Conservation (phyloP, 306 rosid species). For the Delonix regia region DNA sequence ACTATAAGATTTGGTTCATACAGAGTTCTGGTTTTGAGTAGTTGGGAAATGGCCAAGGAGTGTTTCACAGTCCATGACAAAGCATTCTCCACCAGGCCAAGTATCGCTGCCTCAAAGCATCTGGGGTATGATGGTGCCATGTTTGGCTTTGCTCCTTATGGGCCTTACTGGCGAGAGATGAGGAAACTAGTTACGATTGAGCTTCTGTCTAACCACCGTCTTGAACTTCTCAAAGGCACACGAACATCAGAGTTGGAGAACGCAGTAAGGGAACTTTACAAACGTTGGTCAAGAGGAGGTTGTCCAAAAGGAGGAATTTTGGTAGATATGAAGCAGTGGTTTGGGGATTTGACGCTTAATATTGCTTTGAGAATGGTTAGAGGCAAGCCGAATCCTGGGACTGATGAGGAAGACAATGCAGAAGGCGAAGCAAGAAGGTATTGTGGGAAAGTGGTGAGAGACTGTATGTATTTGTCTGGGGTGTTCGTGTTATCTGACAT, state of each 20-base stretch:
- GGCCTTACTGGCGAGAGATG: conserved; percentile 48
- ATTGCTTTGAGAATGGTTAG: conserved; percentile 50
- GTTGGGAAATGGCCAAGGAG: conserved; percentile 43
- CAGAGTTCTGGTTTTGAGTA: conserved; percentile 42
- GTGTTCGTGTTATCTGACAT: conserved; percentile 53
- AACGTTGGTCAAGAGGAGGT: conserved; percentile 37
- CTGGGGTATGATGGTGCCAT: conserved; percentile 41
- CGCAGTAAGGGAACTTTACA: conserved; percentile 30
- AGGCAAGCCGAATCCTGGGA: conserved; percentile 45
- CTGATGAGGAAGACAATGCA: conserved; percentile 27
- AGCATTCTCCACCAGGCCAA: conserved; percentile 45
- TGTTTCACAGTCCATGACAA: conserved; percentile 51
- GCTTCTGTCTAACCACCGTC: conserved; percentile 43
- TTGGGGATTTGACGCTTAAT: conserved; percentile 48
- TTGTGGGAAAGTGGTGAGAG: conserved; percentile 40
- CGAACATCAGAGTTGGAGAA: conserved; percentile 36
- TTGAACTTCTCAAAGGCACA: conserved; percentile 43
- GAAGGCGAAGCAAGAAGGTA: conserved; percentile 41
- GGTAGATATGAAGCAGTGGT: conserved; percentile 61
- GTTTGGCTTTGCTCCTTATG: conserved; percentile 45
- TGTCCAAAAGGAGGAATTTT: conserved; percentile 39
- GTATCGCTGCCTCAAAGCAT: conserved; percentile 39
- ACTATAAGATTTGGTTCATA: conserved; percentile 42
- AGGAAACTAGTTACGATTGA: conserved; percentile 36
- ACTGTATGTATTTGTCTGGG: conserved; percentile 42